Percentiles rank a stretch among this genome's conserved stretches.
These are phyloP conservation scores for Corynespora cassiicola DNA, from an alignment of 2,329 filamentous ascomycete genomes.

Conservation along the genomic window DNA sequence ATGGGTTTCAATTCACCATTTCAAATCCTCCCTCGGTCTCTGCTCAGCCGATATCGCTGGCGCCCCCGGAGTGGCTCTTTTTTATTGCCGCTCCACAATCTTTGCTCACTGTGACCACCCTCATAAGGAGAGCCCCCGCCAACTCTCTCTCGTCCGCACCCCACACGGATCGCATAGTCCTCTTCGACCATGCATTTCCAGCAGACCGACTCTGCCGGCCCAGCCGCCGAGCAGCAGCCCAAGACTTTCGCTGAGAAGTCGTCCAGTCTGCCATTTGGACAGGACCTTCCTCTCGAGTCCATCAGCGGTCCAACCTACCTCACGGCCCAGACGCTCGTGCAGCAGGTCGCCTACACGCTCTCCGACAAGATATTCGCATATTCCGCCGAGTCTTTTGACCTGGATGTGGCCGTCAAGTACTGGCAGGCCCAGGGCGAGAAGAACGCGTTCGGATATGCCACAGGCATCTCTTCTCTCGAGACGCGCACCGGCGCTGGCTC, in stretches of 20 bases:
- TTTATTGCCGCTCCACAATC: background rate
- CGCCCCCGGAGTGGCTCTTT: too few species aligned
- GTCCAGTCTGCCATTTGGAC: conserved; percentile 60
- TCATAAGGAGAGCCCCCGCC: background rate
- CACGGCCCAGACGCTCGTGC: conserved; percentile 90
- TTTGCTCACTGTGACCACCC: background rate
- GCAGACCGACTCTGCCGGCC: conserved; percentile 44
- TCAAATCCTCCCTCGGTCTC: conserved; percentile 26
- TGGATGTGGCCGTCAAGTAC: conserved; percentile 80
- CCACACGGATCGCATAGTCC: conserved; percentile 11
- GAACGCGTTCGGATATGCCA: conserved; percentile 84
- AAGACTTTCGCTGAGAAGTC: conserved; percentile 52
- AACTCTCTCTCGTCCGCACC: conserved; percentile 2
- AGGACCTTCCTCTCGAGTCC: conserved; percentile 57
- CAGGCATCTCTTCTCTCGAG: conserved; percentile 80
- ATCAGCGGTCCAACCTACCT: conserved; percentile 91
- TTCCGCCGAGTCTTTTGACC: conserved; percentile 90
- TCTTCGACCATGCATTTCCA: conserved; percentile 45
- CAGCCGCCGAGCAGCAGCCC: conserved; percentile 34
- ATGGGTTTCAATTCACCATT: conserved; percentile 29
- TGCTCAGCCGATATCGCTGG: conserved; percentile 37
- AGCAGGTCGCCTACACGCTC: conserved; percentile 93
- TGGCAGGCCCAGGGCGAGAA: conserved; percentile 75
- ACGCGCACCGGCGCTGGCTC: conserved; percentile 87
- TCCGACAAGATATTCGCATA: conserved; percentile 98